Percentiles rank a stretch among this genome's conserved stretches.
These are phyloP conservation scores for Aspergillus tubingensis DNA, from an alignment of 2,329 filamentous ascomycete genomes.

Conservation along the genomic window DNA sequence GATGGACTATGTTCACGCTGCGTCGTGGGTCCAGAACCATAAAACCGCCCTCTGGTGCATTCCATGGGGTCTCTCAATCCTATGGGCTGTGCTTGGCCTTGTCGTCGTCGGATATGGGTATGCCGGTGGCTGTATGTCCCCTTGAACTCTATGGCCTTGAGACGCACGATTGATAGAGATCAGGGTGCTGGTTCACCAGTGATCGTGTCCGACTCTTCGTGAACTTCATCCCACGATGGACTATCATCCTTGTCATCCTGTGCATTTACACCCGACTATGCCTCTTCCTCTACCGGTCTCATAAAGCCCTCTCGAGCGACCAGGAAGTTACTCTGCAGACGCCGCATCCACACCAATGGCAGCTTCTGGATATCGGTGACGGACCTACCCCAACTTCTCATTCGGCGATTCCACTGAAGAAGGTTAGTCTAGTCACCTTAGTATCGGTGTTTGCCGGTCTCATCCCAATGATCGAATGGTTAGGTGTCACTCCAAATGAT, in stretches of 20 bases:
- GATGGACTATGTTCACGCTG: conserved; percentile 6
- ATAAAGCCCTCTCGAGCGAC: conserved; percentile 8
- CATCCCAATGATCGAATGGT: neutral
- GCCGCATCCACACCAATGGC: conserved; percentile 10
- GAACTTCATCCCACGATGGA: conserved; percentile 9
- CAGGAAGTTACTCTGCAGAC: neutral
- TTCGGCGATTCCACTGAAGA: neutral
- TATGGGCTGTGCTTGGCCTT: conserved; percentile 8
- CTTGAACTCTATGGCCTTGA: neutral
- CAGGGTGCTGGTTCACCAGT: conserved; percentile 15
- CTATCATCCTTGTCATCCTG: conserved; percentile 8
- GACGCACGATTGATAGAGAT: neutral
- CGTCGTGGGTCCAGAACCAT: conserved; percentile 10
- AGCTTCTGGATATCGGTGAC: conserved; percentile 2
- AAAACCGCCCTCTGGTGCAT: conserved; percentile 4
- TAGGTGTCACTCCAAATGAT: conserved; percentile 11
- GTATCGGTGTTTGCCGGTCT: neutral
- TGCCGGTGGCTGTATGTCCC: conserved; percentile 9
- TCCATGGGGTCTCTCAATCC: conserved; percentile 5
- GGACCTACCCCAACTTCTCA: neutral
- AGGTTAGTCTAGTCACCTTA: neutral
- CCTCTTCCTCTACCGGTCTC: conserved; percentile 8
- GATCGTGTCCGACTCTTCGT: conserved; percentile 6
- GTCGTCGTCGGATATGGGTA: conserved; percentile 7
- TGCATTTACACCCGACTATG: conserved; percentile 8